A percentile compares a stretch with the other conserved stretches of the same genome.
Conservation (phyloP, 805 yeast genomes). For the Ogataea chonburiensis region DNA sequence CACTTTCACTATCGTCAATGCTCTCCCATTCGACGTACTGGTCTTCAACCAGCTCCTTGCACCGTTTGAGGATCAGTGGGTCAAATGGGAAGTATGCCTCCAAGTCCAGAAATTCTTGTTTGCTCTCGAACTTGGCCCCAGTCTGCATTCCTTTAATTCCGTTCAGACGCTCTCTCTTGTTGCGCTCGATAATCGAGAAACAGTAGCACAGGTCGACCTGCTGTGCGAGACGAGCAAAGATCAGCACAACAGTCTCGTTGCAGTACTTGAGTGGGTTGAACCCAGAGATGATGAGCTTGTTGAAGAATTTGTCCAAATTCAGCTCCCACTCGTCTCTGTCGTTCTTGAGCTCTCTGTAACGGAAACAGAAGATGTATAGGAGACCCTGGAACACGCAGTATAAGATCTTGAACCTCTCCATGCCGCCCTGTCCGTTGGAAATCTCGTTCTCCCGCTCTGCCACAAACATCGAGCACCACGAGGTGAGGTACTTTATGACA, state of each 20-base stretch:
- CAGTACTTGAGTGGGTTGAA: constrained; percentile 93
- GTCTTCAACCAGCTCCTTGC: constrained; percentile 52
- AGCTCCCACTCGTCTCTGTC: constrained; percentile 65
- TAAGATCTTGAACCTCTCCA: constrained; percentile 87
- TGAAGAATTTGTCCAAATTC: constrained; percentile 81
- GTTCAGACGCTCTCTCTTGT: constrained; percentile 66
- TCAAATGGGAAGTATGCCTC: constrained; percentile 98
- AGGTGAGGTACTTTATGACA: constrained; percentile 76
- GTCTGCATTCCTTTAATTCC: constrained; percentile 34
- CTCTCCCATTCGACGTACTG: constrained; percentile 83
- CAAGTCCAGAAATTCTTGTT: constrained; percentile 81
- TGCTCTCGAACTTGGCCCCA: constrained; percentile 33
- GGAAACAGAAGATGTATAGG: constrained; percentile 87
- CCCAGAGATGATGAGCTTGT: constrained; percentile 76
- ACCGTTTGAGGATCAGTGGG: constrained; percentile 71
- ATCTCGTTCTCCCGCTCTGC: constrained; percentile 85
- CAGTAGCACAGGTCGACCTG: constrained; percentile 89
- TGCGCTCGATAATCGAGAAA: constrained; percentile 87
- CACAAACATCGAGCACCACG: constrained; percentile 81
- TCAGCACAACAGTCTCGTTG: constrained; percentile 88
- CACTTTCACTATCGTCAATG: constrained; percentile 50
- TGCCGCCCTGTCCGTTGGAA: constrained; percentile 58
- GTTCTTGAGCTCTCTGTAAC: constrained; percentile 56
- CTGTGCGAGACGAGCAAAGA: constrained; percentile 91
- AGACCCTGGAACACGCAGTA: constrained; percentile 91